Evolutionary conservation across 257 asterid genomes (phyloP), one percentile per base, ranked within the genome.

Genomic region (Datura wrightii): DNA sequence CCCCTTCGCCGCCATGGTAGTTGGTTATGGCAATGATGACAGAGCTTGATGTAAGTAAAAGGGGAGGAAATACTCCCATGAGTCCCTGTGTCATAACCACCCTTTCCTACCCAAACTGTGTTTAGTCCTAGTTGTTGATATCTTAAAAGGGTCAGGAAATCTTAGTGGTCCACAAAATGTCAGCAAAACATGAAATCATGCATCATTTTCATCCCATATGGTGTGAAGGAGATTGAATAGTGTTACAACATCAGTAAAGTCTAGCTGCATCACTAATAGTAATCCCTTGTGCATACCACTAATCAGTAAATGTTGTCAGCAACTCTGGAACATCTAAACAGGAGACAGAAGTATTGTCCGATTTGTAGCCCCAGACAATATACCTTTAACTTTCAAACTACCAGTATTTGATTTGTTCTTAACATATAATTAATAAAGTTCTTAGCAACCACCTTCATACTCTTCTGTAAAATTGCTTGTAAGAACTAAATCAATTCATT

Each of bases 1-100:
- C 54, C 54, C 8, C 39, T 42, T 70, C 36, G 34, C 60, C 50
- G 6, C 42, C 60, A 74, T 74, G 44, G 3, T 74, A 46, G 37
- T 74, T 24, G 81, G 81, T 74, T 48, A 48, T 24, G 44, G 3
- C 58, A 19, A 48, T 72, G n/a, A 19, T 44, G 80, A 44, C n/a
- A 46, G 42, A 19, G 19, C 55, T 74, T 74, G 80, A 74, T 44
- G 59, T 6, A 19, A 74, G 42, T 46, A 74, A 24, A 52, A 19
- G 19, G 42, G 39, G 80, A 69, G 11, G 42, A 15, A 72, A 72
- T 72, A 74, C 60, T 74, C 11, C 80, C 56, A 74, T 42, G 79
- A 41, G 37, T 70, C 52, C 54, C 16, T 18, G 54, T 70, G 36
- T 70, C 79, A 18, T 16, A 18, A 42, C 24, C 79, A 70, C 7